Base-by-base conservation (phyloP, 2,329 filamentous ascomycete species). In the Pseudopyrenochaeta lycopersici region DNA sequence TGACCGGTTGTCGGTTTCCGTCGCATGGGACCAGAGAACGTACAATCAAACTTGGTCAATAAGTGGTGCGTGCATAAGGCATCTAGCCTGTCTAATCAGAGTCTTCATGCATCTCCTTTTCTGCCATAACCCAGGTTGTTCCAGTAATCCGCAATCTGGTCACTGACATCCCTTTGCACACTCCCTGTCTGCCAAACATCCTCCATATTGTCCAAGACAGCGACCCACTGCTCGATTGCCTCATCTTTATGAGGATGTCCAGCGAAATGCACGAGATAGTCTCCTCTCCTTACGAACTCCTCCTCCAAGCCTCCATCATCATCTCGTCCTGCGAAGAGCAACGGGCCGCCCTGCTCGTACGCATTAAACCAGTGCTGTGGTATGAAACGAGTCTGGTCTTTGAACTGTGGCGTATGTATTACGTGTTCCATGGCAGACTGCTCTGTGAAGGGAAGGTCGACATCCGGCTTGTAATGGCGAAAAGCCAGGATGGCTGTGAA, bases 321-420 rank as follows among this genome's bases (percentile, higher is more conserved):
- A 42, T 54, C 35, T 14, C 75, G 72, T 30, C 42, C 17, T 7
- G 43, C 42, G 20, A 54, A 65, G 5, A 21, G 17, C 17, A 50
- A n/a, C 14, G 64, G 46, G 2, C 46, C 74, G 15, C 72, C 74
- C 42, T 76, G 68, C 18, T 56, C 55, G 42, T 79, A 80, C 1
- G 75, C 75, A 53, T 80, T 80, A 64, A 80, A 79, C 77, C 76
- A 79, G 7, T 77, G 60, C 53, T 79, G 77, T 11, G 77, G 77
- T 36, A 75, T 71, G 29, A 72, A 62, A 9, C 74, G 69, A 11
- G 75, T 60, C 50, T 73, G 58, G 6, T 67, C 52, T 9, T 51
- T 57, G 56, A 78, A 78, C 0, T 65, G 52, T 1, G 62, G 57
- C 31, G 75, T 69, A n/a, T 66, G 56, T 38, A 79, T 62, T 11